A percentile compares a stretch with the other conserved stretches of the same genome.
Conservation (phyloP, 805 yeast species). For the Candida pseudoglaebosa region DNA sequence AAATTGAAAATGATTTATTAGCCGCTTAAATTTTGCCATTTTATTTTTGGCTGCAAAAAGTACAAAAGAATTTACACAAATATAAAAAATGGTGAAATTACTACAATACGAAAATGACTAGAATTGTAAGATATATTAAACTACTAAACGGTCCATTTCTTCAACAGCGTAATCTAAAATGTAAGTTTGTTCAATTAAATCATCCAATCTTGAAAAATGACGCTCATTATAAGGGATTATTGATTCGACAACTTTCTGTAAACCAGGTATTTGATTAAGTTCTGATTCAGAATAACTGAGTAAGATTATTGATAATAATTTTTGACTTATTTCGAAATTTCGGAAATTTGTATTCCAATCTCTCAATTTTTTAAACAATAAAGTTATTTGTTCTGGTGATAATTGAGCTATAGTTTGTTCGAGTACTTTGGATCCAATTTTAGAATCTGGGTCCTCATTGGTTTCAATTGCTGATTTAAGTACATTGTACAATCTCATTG, state of each 20-base stretch:
- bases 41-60: not conserved
- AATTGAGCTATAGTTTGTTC: slow-evolving; percentile 61
- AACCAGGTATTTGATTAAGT: slow-evolving; percentile 61
- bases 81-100: too few relatives aligned
- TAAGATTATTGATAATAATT: slow-evolving; percentile 63
- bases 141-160: slow-evolving; percentile 51
- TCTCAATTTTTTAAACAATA: slow-evolving; percentile 69
- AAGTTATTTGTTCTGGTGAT: slow-evolving; percentile 53
- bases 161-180: slow-evolving; percentile 79
- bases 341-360: slow-evolving; percentile 94
- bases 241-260: slow-evolving; percentile 65
- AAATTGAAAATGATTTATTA: too few relatives aligned
- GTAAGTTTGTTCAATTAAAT: slow-evolving; percentile 78
- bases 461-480: slow-evolving; percentile 56
- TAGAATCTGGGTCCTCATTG: slow-evolving; percentile 46
- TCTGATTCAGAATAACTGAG: slow-evolving; percentile 49
- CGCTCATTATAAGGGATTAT: slow-evolving; percentile 86
- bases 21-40: not conserved
- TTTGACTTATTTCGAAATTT: slow-evolving; percentile 78
- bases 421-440: slow-evolving; percentile 54
- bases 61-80: not conserved
- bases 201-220: slow-evolving; percentile 74
- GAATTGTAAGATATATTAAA: slow-evolving; percentile 4
- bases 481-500: slow-evolving; percentile 81
- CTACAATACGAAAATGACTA: too few relatives aligned